Base-by-base conservation (phyloP, 2,329 filamentous ascomycete genomes). In the Xylariaceae sp. region DNA sequence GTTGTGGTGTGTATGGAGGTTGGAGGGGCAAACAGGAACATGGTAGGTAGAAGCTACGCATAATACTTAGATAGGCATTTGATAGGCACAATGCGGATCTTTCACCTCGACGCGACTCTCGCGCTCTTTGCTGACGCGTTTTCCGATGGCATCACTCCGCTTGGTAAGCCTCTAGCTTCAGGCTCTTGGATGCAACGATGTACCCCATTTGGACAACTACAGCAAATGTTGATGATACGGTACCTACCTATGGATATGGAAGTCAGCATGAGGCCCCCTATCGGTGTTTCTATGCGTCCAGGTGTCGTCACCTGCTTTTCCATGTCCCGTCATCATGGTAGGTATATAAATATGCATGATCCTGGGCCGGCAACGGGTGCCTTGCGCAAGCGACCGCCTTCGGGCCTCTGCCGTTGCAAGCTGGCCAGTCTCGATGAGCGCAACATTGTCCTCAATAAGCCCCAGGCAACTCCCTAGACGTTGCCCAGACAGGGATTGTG, bases 301-400 rank as follows among this genome's bases (percentile, higher is more conserved):
- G 11, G 23, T 29, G 36, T 37, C n/a, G n/a, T n/a, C n/a, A 47
- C 8, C 24, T 21, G 21, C 28, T 34, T 26, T 33, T 40, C 43
- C 23, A 14, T 36, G 26, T 21, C 47, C 28, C 31, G 16, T 36
- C 33, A n/a, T 33, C 29, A 39, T 45, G 39, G 17, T 26, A 29
- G 14, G 24, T 37, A 31, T 5, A 5, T 23, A n/a, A 16, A 37
- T 40, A 17, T 53, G 50, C 53, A 47, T 16, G 45, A 49, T 56
- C 31, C 36, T 24, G 33, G 44, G 12, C 46, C 33, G 40, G 49
- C 33, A 36, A 53, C 59, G 61, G 62, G 62, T 64, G 53, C 62
- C 63, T 64, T 65, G 60, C 63, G 37, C 61, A 65, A 64, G 59
- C 61, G 56, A 64, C 36, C 26, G 45, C 34, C 34, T 48, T 47